phyloP scores from a whole-genome alignment of 2,329 filamentous ascomycete genomes.

The Colletotrichum camelliae region DNA sequence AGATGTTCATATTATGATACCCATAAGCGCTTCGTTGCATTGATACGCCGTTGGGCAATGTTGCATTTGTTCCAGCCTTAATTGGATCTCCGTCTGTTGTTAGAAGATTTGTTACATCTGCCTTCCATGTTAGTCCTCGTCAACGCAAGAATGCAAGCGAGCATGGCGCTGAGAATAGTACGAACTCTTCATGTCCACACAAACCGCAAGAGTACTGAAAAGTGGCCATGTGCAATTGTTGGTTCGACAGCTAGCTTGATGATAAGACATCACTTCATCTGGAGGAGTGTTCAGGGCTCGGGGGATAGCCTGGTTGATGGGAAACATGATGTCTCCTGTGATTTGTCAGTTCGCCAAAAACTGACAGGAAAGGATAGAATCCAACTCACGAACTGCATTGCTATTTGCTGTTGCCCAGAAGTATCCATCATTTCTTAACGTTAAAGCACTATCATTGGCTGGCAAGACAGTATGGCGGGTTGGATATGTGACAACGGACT shows the following conservation, averaged over 20 bases:
- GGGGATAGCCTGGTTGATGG: neutral
- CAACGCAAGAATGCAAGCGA: neutral
- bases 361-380: neutral
- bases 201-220: neutral
- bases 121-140: neutral
- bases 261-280: neutral
- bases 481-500: slow-evolving; percentile 17
- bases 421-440: neutral
- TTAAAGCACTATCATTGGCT: neutral
- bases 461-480: neutral
- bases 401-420: slow-evolving; percentile 1
- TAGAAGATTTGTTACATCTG: neutral
- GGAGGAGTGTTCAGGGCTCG: neutral
- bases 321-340: neutral
- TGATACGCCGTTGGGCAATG: neutral
- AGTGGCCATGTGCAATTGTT: slow-evolving; percentile 7
- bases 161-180: neutral
- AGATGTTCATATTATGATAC: neutral
- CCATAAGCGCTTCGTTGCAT: neutral
- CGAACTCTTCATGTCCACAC: slow-evolving; percentile 1
- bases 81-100: neutral
- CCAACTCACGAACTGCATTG: neutral
- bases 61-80: neutral
- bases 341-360: neutral
- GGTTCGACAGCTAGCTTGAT: neutral